phyloP scores from a whole-genome alignment of 2,329 filamentous ascomycete genomes.

The Phyllosticta paracitricarpa region DNA sequence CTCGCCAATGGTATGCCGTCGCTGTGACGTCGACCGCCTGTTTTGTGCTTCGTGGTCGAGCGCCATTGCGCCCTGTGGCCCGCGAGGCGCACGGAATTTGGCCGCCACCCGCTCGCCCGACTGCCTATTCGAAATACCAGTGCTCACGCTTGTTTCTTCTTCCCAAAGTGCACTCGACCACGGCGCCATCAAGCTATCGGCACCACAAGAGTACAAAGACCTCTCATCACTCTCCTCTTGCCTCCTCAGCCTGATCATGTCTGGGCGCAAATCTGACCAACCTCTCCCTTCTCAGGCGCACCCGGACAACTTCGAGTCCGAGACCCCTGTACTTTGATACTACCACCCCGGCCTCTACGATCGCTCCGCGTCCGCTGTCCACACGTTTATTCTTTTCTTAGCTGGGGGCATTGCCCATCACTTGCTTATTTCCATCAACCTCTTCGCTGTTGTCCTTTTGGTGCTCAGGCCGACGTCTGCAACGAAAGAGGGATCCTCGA shows the following conservation, averaged over 20 bases:
- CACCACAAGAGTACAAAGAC: not conserved
- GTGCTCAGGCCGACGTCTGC: not conserved
- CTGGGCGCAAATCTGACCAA: not conserved
- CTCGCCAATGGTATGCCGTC: not conserved
- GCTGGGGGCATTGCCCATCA: not conserved
- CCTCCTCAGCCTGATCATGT: not conserved
- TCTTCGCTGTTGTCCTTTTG: not conserved
- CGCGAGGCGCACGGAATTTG: not conserved
- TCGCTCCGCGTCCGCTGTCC: not conserved
- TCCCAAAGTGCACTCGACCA: not conserved
- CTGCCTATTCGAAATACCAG: not conserved
- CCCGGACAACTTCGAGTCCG: not conserved
- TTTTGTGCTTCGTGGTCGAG: not conserved
- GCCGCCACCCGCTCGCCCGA: not conserved
- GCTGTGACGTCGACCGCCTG: not conserved
- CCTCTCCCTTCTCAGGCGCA: not conserved
- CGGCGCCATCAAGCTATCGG: not conserved
- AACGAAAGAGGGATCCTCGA: not conserved
- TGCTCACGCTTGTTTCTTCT: not conserved
- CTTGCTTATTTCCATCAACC: not conserved
- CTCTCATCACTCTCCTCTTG: not conserved
- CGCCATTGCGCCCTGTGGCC: not conserved
- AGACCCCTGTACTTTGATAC: not conserved
- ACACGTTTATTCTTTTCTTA: not conserved
- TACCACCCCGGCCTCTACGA: not conserved